Evolutionary conservation across 2,329 filamentous ascomycete genomes (phyloP).

Genomic region (Lasiodiplodia sp.): DNA sequence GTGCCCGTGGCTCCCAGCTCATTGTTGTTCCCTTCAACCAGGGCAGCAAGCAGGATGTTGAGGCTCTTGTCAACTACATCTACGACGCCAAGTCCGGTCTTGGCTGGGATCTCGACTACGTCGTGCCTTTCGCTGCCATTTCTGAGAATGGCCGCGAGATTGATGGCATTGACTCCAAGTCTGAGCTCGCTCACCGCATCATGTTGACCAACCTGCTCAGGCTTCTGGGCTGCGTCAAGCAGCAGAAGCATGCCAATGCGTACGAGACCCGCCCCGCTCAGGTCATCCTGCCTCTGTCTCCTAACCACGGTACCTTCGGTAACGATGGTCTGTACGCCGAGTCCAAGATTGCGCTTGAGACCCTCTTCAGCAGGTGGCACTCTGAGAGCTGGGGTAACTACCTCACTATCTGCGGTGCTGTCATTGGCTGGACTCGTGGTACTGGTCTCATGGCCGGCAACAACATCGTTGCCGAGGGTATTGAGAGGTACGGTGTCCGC

Average conservation of each 20-base stretch:
- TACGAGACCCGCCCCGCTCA: constrained; percentile 97
- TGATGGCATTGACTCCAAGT: constrained; percentile 94
- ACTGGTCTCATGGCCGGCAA: constrained; percentile 98
- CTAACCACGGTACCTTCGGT: constrained; percentile 98
- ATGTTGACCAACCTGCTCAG: constrained; percentile 98
- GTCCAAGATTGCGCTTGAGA: constrained; percentile 96
- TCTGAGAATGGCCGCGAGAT: constrained; percentile 98
- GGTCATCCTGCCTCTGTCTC: constrained; percentile 92
- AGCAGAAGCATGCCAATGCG: constrained; percentile 83
- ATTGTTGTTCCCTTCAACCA: constrained; percentile 99
- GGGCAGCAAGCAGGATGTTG: constrained; percentile 96
- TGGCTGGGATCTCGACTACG: constrained; percentile 96
- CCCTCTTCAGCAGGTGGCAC: constrained; percentile 97
- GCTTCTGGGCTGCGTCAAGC: constrained; percentile 87
- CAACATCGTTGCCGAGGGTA: constrained; percentile 95
- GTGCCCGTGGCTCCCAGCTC: constrained; percentile 91
- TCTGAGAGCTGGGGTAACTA: constrained; percentile 97
- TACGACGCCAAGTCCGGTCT: constrained; percentile 96
- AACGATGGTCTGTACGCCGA: constrained; percentile 98
- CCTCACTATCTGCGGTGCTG: constrained; percentile 96
- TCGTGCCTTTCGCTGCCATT: constrained; percentile 96
- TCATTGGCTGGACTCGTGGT: constrained; percentile 98
- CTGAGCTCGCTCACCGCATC: constrained; percentile 96
- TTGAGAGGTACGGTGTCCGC: constrained; percentile 94
- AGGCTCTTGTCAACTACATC: constrained; percentile 93